Percentiles rank a stretch among this genome's conserved stretches.
Conservation (phyloP, 805 yeast genomes). For the Dipodascus albidus region DNA sequence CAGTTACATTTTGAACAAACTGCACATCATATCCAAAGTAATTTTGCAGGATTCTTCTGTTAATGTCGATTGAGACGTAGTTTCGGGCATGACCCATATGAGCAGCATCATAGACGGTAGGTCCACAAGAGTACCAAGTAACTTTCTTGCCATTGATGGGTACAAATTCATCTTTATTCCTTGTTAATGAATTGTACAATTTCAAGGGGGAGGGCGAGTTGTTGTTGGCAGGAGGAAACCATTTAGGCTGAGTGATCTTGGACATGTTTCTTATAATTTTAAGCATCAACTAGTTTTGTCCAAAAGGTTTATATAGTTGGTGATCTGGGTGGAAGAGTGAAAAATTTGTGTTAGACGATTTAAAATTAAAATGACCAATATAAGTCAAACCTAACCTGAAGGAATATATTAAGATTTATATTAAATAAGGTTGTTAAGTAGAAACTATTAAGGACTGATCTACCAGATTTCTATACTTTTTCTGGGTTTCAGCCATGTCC, state of each 20-base stretch:
- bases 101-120: conserved; percentile 90
- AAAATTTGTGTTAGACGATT: neutral
- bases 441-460: conserved; percentile 14
- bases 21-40: conserved; percentile 82
- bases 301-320: conserved; percentile 2
- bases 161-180: conserved; percentile 66
- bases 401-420: no score
- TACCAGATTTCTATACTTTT: conserved; percentile 60
- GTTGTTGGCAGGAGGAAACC: conserved; percentile 33
- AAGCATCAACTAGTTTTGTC: neutral
- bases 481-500: conserved; percentile 79
- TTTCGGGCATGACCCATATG: conserved; percentile 99
- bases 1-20: conserved; percentile 96
- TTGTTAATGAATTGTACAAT: conserved; percentile 73
- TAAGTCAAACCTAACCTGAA: no score
- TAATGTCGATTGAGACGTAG: conserved; percentile 88
- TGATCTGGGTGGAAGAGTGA: neutral
- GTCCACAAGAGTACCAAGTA: conserved; percentile 97
- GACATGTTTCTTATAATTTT: conserved; percentile 7
- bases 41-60: conserved; percentile 78
- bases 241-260: conserved; percentile 36
- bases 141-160: conserved; percentile 53
- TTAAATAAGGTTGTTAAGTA: no score
- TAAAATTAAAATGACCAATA: neutral
- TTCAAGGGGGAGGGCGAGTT: conserved; percentile 21